Evolutionary conservation across 164 flowering plant species (phyloP), one percentile per base, ranked within the genome.

Genomic region (Nelumbo lutea): DNA sequence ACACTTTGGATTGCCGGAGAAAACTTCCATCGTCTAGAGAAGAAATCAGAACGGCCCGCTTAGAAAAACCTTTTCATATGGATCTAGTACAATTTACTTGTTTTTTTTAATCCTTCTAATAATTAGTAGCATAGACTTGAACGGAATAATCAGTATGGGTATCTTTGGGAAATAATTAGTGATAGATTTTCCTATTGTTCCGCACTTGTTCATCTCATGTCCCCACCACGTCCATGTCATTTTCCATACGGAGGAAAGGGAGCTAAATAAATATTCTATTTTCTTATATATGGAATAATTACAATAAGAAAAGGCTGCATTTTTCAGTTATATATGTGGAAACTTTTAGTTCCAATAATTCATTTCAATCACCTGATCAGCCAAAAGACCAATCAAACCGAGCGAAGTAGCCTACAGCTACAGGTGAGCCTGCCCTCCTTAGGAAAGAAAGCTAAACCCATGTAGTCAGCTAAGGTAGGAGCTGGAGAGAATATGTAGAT

Each of bases 331-430:
- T 71, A 70, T 72, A 70, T 75, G 76, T 27, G 27, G 76, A 74
- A 83, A 72, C 83, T 85, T 83, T 82, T 80, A 70, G 72, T 70
- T 53, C 58, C 85, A 84, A 87, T 84, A 84, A 85, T 81, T 78
- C 27, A 27, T 0, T 27, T 27, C 86, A 80, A 73, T 65, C 83
- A 79, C 82, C 85, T 79, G 83, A 76, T 27, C 27, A 27, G 76
- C 70, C 82, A 78, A 63, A 71, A 76, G 66, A 74, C 76, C 73
- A 65, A 50, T 57, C 55, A 61, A 69, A 77, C 75, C 73, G 64
- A 76, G 80, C 79, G 75, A 27, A 68, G 41, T 6, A 59, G 72
- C 76, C 73, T 65, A 70, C 53, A 27, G 27, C 27, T 27, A 27
- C 27, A 27, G 27, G 52, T 59, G 48, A 50, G 77, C 52, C 48